Conservation (phyloP, 2,329 filamentous ascomycete species). For the Colletotrichum lentis region DNA sequence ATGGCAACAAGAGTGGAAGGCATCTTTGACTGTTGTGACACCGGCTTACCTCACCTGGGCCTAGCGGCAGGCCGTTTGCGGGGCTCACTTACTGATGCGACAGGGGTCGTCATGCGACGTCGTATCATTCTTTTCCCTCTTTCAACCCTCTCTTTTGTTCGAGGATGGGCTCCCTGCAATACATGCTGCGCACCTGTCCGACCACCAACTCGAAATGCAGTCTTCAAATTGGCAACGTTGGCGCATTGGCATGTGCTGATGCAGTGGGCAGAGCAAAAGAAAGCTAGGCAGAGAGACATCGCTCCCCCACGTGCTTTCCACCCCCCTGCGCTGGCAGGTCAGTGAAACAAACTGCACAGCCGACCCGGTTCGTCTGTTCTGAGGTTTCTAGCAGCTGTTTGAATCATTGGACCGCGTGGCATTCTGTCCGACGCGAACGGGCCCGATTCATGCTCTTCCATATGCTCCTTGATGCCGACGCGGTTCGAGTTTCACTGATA, state of each 20-base stretch:
- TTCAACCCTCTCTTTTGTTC: conserved; percentile 7
- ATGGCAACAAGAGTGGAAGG: conserved; percentile 22
- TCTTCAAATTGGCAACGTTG: conserved; percentile 23
- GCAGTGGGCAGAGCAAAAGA: background rate
- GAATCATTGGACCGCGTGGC: conserved; percentile 1
- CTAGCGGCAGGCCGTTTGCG: conserved; percentile 27
- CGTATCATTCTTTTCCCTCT: conserved; percentile 15
- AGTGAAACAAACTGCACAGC: background rate
- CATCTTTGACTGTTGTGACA: background rate
- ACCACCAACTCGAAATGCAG: background rate
- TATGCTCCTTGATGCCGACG: conserved; percentile 3
- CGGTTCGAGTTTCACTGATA: conserved; percentile 18
- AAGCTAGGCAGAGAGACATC: background rate
- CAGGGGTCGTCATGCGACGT: conserved; percentile 29
- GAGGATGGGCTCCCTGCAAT: background rate
- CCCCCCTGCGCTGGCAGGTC: background rate
- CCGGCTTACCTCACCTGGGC: conserved; percentile 7
- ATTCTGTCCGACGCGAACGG: background rate
- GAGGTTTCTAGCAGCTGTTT: background rate
- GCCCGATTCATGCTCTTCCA: conserved; percentile 8
- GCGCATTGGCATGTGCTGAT: conserved; percentile 22
- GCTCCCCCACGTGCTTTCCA: background rate
- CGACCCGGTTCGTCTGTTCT: conserved; percentile 12
- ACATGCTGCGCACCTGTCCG: conserved; percentile 2
- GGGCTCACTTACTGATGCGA: conserved; percentile 9